phyloP scores from a whole-genome alignment of 2,329 filamentous ascomycete genomes.

The Verticillium albo-atrum region DNA sequence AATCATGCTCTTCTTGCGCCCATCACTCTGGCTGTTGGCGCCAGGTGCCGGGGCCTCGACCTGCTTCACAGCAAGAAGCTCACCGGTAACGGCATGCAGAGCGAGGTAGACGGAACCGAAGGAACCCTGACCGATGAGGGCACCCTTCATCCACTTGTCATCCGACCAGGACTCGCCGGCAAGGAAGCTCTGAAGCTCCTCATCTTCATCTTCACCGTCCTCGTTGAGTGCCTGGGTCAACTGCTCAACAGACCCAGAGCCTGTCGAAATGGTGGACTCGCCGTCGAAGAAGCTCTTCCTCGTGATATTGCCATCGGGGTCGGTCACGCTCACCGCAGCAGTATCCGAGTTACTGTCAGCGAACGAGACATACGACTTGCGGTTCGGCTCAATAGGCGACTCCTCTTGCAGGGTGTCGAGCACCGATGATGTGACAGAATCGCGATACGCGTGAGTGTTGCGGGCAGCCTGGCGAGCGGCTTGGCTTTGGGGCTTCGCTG shows the following conservation, averaged over 20 bases:
- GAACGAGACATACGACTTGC: conserved; percentile 94
- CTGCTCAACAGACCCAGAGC: conserved; percentile 73
- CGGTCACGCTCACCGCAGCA: conserved; percentile 63
- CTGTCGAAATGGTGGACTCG: conserved; percentile 56
- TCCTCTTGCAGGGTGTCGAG: conserved; percentile 91
- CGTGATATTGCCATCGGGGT: conserved; percentile 67
- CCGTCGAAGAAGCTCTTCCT: conserved; percentile 84
- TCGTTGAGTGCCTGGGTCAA: conserved; percentile 81
- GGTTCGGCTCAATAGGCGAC: conserved; percentile 77
- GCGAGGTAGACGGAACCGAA: conserved; percentile 96
- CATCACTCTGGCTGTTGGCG: conserved; percentile 75
- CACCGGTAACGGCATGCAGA: conserved; percentile 90
- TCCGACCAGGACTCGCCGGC: conserved; percentile 93
- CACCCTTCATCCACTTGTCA: conserved; percentile 99
- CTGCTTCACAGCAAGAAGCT: conserved; percentile 97
- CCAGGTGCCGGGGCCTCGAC: conserved; percentile 83
- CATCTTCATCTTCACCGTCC: conserved; percentile 87
- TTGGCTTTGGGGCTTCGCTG: conserved; percentile 38
- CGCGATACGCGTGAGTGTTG: conserved; percentile 63
- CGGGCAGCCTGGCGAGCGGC: conserved; percentile 34
- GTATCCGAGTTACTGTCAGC: conserved; percentile 68
- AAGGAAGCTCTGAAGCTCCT: conserved; percentile 84
- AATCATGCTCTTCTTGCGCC: conserved; percentile 96
- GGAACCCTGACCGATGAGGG: conserved; percentile 91
- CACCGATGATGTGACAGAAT: conserved; percentile 84